phyloP scores from a whole-genome alignment of 768 basidiomycete genomes.

The Lanmaoa rubissima region DNA sequence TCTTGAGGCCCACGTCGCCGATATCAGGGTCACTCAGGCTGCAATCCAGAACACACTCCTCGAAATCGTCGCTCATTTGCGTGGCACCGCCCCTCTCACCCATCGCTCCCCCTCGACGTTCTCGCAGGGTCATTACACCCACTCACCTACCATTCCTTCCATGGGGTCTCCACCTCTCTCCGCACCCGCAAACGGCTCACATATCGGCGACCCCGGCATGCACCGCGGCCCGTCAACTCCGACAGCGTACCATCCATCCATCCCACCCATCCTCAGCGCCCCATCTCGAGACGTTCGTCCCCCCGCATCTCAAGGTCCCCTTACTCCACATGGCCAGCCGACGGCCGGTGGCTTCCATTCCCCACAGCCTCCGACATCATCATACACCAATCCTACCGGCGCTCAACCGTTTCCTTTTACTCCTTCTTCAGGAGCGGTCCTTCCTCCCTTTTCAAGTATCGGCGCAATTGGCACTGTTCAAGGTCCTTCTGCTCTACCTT shows the following conservation, averaged over 20 bases:
- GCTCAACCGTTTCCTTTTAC: slow-evolving; percentile 33
- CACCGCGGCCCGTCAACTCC: slow-evolving; percentile 33
- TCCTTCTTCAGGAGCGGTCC: slow-evolving; percentile 47
- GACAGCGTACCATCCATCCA: slow-evolving; percentile 27
- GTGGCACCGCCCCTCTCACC: slow-evolving; percentile 45
- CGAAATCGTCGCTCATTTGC: slow-evolving; percentile 78
- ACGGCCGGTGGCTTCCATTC: slow-evolving; percentile 43
- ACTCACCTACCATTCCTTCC: slow-evolving; percentile 67
- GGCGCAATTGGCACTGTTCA: slow-evolving; percentile 53
- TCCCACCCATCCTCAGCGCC: slow-evolving; percentile 31
- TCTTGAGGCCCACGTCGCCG: slow-evolving; percentile 82
- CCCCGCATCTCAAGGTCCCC: slow-evolving; percentile 35
- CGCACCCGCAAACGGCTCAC: slow-evolving; percentile 38
- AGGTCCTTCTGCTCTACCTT: slow-evolving; percentile 57
- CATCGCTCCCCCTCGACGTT: slow-evolving; percentile 66
- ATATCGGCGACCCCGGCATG: slow-evolving; percentile 21
- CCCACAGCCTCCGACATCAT: slow-evolving; percentile 37
- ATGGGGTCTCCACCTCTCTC: slow-evolving; percentile 48
- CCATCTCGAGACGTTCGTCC: slow-evolving; percentile 33
- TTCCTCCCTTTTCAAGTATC: slow-evolving; percentile 73
- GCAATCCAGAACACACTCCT: slow-evolving; percentile 77
- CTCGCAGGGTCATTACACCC: slow-evolving; percentile 48
- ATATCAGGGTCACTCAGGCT: slow-evolving; percentile 70
- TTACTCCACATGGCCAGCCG: slow-evolving; percentile 32
- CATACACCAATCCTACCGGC: slow-evolving; percentile 40